phyloP scores from a whole-genome alignment of 1,284 basidiomycete species.

The Exobasidium cylindrosporum region DNA sequence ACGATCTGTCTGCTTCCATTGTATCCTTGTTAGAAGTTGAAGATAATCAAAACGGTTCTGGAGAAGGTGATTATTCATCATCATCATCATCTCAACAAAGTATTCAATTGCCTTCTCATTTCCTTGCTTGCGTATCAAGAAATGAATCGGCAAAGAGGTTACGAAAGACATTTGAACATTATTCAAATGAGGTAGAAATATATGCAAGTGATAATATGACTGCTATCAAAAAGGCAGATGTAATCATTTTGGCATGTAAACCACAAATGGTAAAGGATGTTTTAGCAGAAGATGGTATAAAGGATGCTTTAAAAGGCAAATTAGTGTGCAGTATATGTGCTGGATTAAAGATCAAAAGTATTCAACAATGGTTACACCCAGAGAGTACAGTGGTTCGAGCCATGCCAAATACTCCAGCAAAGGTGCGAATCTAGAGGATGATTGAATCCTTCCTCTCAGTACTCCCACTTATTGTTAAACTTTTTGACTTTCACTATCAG shows the following conservation, averaged over 20 bases:
- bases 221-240: slow-evolving; percentile 73
- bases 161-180: slow-evolving; percentile 62
- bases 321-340: slow-evolving; percentile 94
- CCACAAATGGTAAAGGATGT: slow-evolving; percentile 81
- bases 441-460: slow-evolving; percentile 2
- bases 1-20: slow-evolving; percentile 21
- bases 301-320: slow-evolving; percentile 80
- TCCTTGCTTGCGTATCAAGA: slow-evolving; percentile 83
- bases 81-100: slow-evolving; percentile 29
- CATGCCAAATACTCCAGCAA: slow-evolving; percentile 98
- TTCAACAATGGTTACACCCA: slow-evolving; percentile 68
- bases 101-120: slow-evolving; percentile 67
- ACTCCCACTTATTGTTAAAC: background rate
- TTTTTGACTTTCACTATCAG: slow-evolving; percentile 12
- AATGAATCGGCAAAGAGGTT: slow-evolving; percentile 74
- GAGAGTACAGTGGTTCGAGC: slow-evolving; percentile 83
- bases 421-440: slow-evolving; percentile 62
- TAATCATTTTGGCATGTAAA: slow-evolving; percentile 70
- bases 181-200: slow-evolving; percentile 64
- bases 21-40: slow-evolving; percentile 20
- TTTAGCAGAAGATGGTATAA: slow-evolving; percentile 73
- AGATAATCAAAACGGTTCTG: background rate
- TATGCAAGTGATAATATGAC: slow-evolving; percentile 68
- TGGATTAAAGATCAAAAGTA: slow-evolving; percentile 82
- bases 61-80: slow-evolving; percentile 13